Conservation (phyloP, 768 basidiomycete genomes). For the Naganishia friedmannii region DNA sequence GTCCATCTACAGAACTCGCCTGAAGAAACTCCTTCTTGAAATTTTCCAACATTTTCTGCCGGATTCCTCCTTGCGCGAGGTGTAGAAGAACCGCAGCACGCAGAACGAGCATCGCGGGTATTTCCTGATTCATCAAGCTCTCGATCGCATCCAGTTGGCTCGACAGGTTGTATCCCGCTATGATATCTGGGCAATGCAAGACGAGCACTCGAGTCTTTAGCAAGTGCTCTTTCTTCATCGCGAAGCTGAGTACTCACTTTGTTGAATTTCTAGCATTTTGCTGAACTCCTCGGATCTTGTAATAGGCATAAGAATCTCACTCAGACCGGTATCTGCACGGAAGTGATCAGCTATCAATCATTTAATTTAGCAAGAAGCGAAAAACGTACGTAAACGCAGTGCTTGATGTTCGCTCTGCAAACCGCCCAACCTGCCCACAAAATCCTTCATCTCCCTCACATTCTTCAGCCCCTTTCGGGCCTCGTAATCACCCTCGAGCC, state of each 20-base stretch:
- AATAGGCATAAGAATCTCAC: conserved; percentile 81
- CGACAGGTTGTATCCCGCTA: conserved; percentile 82
- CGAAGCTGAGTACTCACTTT: conserved; percentile 70
- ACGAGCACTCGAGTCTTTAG: too few relatives aligned
- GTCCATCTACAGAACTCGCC: conserved; percentile 30
- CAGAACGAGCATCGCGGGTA: conserved; percentile 70
- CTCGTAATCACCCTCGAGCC: conserved; percentile 90
- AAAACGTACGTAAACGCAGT: conserved; percentile 70
- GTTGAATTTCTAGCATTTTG: conserved; percentile 88
- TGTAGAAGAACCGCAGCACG: conserved; percentile 82
- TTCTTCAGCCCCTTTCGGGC: conserved; percentile 83
- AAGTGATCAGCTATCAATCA: neutral
- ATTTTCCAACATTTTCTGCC: conserved; percentile 76
- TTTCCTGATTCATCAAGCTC: conserved; percentile 76
- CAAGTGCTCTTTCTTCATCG: too few relatives aligned
- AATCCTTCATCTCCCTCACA: conserved; percentile 79
- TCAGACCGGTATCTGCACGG: conserved; percentile 77
- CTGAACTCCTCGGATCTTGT: conserved; percentile 82
- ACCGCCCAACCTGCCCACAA: conserved; percentile 91
- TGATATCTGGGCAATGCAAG: conserved; percentile 64
- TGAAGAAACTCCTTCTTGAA: conserved; percentile 90
- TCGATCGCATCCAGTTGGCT: conserved; percentile 82
- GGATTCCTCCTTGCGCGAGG: conserved; percentile 79
- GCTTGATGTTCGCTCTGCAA: conserved; percentile 88
- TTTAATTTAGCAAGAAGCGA: neutral